These are phyloP conservation scores for Fusarium anguioides DNA, from an alignment of 2,329 filamentous ascomycete species.

Conservation along the genomic window DNA sequence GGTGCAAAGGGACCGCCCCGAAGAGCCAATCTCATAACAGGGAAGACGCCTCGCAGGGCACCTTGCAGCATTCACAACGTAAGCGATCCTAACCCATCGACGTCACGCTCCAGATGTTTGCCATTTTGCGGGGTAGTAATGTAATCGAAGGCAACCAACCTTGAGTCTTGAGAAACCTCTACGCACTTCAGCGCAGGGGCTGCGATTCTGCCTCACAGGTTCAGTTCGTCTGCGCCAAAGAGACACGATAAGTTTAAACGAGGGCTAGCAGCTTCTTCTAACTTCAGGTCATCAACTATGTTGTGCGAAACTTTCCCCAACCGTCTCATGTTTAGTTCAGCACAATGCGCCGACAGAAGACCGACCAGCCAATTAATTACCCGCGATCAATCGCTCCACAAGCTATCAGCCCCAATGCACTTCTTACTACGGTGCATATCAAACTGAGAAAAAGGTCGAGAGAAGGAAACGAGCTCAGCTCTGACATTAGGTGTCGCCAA, in stretches of 20 bases:
- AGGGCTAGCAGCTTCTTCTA: background rate
- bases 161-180: conserved; percentile 14
- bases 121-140: conserved; percentile 40
- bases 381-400: conserved; percentile 18
- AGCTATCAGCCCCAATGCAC: background rate
- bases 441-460: background rate
- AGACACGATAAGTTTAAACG: conserved; percentile 2
- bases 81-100: conserved; percentile 28
- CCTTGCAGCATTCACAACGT: conserved; percentile 7
- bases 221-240: conserved; percentile 15
- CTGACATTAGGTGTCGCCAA: conserved; percentile 9
- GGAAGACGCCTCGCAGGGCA: conserved; percentile 23
- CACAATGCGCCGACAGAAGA: conserved; percentile 3
- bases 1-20: conserved; percentile 27
- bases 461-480: background rate
- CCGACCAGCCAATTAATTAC: background rate
- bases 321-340: background rate
- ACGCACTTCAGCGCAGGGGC: conserved; percentile 17
- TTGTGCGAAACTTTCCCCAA: background rate
- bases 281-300: background rate
- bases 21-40: conserved; percentile 27
- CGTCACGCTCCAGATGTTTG: conserved; percentile 36
- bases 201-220: conserved; percentile 20
- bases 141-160: conserved; percentile 1
- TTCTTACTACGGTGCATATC: no score